Evolutionary conservation across 2,329 filamentous ascomycete species (phyloP), one percentile per base, ranked within the genome.

Genomic region (Myriosclerotinia duriaeana): DNA sequence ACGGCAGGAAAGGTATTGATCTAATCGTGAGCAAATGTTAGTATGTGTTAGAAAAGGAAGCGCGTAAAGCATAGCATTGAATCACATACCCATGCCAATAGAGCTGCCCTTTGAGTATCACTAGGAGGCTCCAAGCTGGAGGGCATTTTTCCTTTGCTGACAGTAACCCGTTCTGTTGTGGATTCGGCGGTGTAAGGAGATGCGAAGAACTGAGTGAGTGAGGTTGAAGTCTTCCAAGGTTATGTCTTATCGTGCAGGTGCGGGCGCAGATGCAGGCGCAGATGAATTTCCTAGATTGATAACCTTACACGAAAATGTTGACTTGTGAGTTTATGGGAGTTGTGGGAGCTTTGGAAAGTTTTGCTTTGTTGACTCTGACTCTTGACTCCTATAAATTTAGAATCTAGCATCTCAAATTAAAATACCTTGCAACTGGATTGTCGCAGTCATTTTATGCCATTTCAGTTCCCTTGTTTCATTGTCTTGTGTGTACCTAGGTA

Each of bases 51-150:
- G 15, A 53, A 34, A 2, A 44, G 44, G 34, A 17, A 34, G 60
- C 50, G 65, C 60, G 68, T 64, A 34, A 56, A 36, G 73, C 55
- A 72, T 70, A 52, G 54, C 8, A 34, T 17, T 55, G 40, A 46
- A 66, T 40, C 26, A 26, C 78, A 71, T 74, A 86, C 83, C 78
- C 85, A 86, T 77, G 82, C 82, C 61, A 87, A 75, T 52, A 88
- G 81, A 76, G 85, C 84, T 70, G 76, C 78, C 78, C 85, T 64
- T 50, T 40, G 53, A 50, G 40, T 42, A 15, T 66, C 59, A 56
- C 40, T 48, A 55, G 60, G 58, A 50, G 46, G 56, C 44, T 66
- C 65, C 65, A 66, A 58, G 12, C 46, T 61, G 44, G 55, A 44
- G 55, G 64, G 64, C 64, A 66, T 66, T 40, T 61, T 66, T 30